Conservation (phyloP, 2,329 filamentous ascomycete species). For the Aspergillus eucalypticola region DNA sequence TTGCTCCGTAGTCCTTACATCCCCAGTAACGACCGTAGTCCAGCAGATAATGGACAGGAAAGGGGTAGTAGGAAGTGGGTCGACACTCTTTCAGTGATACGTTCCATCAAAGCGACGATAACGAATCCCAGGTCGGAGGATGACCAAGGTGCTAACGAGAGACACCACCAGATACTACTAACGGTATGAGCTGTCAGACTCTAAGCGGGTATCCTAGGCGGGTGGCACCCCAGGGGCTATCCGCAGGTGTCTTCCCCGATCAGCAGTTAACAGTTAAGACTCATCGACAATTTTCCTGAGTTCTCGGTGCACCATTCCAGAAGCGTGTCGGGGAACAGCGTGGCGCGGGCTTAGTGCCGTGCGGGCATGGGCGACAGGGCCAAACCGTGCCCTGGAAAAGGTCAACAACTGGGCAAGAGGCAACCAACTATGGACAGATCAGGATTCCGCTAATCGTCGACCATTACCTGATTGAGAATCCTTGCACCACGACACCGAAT, state of each 20-base stretch:
- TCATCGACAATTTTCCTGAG: neutral
- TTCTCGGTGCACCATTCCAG: neutral
- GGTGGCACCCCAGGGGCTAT: neutral
- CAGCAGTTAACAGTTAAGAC: neutral
- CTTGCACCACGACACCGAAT: neutral
- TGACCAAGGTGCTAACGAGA: constrained; percentile 10
- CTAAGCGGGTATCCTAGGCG: neutral
- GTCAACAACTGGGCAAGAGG: constrained; percentile 2
- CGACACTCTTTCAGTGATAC: neutral
- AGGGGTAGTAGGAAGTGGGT: neutral
- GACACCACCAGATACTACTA: neutral
- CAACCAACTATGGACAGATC: neutral
- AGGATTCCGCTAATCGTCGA: neutral
- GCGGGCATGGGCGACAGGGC: neutral
- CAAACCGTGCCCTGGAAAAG: neutral
- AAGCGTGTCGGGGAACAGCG: constrained; percentile 4
- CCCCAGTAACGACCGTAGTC: neutral
- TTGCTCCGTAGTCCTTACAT: neutral
- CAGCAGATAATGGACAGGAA: neutral
- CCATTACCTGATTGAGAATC: neutral
- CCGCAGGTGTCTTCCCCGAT: neutral
- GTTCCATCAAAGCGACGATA: neutral
- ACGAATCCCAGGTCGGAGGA: constrained; percentile 2
- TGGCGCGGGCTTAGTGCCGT: constrained; percentile 2
- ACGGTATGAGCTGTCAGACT: constrained; percentile 5